Evolutionary conservation across 176 grass and related monocot species (phyloP), one percentile per base, ranked within the genome.

Genomic region (Cenchrus fungigraminus): DNA sequence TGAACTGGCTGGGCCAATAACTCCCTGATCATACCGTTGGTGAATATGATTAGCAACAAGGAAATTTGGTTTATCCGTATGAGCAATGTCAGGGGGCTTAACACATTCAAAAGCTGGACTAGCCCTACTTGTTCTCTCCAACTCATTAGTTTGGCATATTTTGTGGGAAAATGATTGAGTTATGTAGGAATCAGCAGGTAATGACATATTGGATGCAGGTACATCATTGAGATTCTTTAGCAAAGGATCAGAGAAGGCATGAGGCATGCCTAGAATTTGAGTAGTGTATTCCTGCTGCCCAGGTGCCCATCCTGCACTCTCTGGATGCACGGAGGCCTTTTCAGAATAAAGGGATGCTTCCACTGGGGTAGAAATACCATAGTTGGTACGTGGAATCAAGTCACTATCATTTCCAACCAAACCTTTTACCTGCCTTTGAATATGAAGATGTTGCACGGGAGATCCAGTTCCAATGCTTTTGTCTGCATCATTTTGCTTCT

Each of bases 221-320:
- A 49, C 56, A 22, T 76, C 80, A 71, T 42, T 60, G 29, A 32
- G 67, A 70, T 82, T 86, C 45, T 89, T 88, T 50, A 94, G 29
- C 73, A 90, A 66, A 82, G 97, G 88, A 79, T 96, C 88, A 2
- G 97, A 96, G 22, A 74, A 94, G 70, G 85, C 87, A 92, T 91
- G 93, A 52, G 87, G 69, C 85, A 93, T 89, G 62, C 86, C 78
- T 68, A 80, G 70, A 88, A 73, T 68, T 83, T 84, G 72, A 17
- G 62, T 71, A 66, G 32, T 19, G 68, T 70, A 80, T 43, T 87
- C 92, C 68, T 87, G 77, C 32, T 79, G 59, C 19, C 62, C 78
- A 71, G 81, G 53, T 56, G 79, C 58, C 82, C 47, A 56, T 65
- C 64, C 68, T 74, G 65, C 63, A 71, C 53, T 88, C 22, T 80